A percentile compares a stretch with the other conserved stretches of the same genome.
These are phyloP conservation scores for Hippophae gyantsensis DNA, from an alignment of 306 rosid species.

Conservation along the genomic window DNA sequence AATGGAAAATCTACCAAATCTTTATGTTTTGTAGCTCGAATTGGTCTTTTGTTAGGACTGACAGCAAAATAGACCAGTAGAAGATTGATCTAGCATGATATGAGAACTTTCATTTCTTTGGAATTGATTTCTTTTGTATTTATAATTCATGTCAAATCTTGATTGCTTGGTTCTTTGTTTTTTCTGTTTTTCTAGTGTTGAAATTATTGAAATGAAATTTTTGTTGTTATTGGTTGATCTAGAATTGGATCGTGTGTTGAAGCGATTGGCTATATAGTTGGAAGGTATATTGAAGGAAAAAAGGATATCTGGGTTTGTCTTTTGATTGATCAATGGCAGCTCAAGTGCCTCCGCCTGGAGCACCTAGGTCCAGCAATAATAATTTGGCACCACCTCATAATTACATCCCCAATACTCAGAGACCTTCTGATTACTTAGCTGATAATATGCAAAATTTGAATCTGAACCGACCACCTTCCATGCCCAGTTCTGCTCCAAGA, in stretches of 20 bases:
- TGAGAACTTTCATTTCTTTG: too few species aligned
- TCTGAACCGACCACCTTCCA: conserved; percentile 61
- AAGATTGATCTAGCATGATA: too few species aligned
- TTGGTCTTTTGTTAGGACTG: too few species aligned
- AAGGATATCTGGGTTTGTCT: conserved; percentile 26
- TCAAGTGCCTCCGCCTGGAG: conserved; percentile 95
- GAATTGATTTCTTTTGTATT: too few species aligned
- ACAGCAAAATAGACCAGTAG: too few species aligned
- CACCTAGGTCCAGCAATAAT: conserved; percentile 60
- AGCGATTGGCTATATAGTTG: neutral
- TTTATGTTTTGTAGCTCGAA: too few species aligned
- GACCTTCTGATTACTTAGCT: conserved; percentile 41
- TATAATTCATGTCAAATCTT: too few species aligned
- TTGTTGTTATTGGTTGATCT: neutral
- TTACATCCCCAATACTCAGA: conserved; percentile 51
- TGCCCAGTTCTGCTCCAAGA: conserved; percentile 58
- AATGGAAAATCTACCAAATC: too few species aligned
- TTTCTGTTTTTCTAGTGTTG: too few species aligned
- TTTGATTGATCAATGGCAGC: conserved; percentile 64
- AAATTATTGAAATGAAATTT: neutral
- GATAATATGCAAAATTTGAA: conserved; percentile 63
- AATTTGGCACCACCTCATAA: conserved; percentile 45
- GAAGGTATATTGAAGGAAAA: neutral
- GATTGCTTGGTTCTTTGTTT: too few species aligned
- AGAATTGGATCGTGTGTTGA: conserved; percentile 27